Evolutionary conservation across 345 rosid species (phyloP).

Genomic region (Carallia brachiata): DNA sequence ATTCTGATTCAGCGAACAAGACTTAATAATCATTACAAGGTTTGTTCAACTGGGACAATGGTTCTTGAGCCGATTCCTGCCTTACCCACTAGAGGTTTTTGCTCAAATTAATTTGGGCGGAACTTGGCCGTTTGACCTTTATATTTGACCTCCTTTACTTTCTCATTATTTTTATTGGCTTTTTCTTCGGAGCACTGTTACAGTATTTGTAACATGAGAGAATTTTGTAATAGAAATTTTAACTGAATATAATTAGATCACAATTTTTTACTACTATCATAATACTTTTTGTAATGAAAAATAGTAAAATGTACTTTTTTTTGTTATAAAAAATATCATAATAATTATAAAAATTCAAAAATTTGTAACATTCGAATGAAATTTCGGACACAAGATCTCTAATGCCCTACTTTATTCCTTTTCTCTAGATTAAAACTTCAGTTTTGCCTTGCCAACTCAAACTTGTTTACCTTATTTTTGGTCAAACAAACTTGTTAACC

Average conservation of each 20-base stretch:
- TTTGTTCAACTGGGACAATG: constrained; percentile 16
- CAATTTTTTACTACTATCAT: no score
- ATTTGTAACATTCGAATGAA: no score
- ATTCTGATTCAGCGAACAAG: constrained; percentile 6
- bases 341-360: no score
- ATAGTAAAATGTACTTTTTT: no score
- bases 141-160: not conserved
- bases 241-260: no score
- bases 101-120: not conserved
- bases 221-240: no score
- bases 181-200: not conserved
- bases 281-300: no score
- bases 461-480: not conserved
- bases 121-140: constrained; percentile 2
- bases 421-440: constrained; percentile 6
- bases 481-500: not conserved
- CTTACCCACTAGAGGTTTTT: constrained; percentile 23
- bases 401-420: no score
- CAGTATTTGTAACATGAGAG: no score
- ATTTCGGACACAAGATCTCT: no score
- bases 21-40: not conserved
- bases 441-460: constrained; percentile 8
- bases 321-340: no score
- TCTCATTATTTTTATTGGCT: not conserved
- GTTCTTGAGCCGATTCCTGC: constrained; percentile 25